Conservation (phyloP, 2,329 filamentous ascomycete species). For the Penicillium vulpinum region DNA sequence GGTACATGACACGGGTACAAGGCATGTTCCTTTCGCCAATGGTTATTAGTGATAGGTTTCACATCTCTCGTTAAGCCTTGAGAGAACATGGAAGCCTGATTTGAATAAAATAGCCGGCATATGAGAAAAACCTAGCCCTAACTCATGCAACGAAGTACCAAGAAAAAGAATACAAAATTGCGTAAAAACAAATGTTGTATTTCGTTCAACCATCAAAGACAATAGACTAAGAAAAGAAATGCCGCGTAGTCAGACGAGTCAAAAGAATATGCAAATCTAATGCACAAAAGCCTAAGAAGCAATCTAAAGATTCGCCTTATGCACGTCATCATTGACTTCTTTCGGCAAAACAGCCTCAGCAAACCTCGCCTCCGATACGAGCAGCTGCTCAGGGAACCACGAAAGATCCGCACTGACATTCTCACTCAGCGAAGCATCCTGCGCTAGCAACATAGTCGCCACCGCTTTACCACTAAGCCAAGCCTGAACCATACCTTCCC, state of each 20-base stretch:
- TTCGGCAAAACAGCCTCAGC: slow-evolving; percentile 13
- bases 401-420: slow-evolving; percentile 15
- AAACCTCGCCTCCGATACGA: slow-evolving; percentile 29
- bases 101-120: not conserved
- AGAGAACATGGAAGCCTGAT: not conserved
- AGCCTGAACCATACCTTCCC: slow-evolving; percentile 36
- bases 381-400: slow-evolving; percentile 34
- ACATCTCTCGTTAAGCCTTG: not conserved
- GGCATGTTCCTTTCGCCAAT: not conserved
- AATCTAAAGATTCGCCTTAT: slow-evolving; percentile 11
- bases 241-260: not conserved
- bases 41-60: not conserved
- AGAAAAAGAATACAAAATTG: not conserved
- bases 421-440: slow-evolving; percentile 12
- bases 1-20: not conserved
- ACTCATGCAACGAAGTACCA: not conserved
- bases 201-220: not conserved
- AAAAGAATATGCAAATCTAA: not conserved
- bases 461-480: slow-evolving; percentile 34
- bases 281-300: not conserved
- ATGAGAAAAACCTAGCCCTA: not conserved
- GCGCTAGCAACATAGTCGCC: slow-evolving; percentile 24
- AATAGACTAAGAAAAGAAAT: not conserved
- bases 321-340: not conserved
- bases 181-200: not conserved